Conservation (phyloP, 257 asterid genomes). For the Solanum phureja region DNA sequence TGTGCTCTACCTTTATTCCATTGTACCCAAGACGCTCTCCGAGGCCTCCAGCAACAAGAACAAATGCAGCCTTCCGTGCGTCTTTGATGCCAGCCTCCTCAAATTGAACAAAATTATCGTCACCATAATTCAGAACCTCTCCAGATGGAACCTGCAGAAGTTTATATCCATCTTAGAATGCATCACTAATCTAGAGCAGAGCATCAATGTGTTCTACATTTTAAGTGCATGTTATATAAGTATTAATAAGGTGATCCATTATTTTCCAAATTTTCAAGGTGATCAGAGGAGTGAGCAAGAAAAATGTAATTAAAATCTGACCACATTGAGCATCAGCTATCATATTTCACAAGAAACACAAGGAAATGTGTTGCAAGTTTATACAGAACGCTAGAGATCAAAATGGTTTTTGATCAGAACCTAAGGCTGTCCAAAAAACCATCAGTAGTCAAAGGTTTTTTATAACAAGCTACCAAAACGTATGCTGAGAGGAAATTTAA, state of each 20-base stretch:
- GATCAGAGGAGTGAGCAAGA: not conserved
- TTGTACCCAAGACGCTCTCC: slow-evolving; percentile 99
- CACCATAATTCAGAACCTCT: slow-evolving; percentile 69
- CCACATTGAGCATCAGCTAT: not conserved
- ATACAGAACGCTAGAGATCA: not conserved
- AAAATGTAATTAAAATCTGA: not conserved
- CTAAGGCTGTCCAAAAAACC: not conserved
- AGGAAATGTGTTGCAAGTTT: not conserved
- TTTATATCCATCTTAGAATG: not conserved
- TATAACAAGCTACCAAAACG: not conserved
- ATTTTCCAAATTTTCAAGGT: not conserved
- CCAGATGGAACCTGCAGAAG: slow-evolving; percentile 85
- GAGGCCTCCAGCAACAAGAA: slow-evolving; percentile 99
- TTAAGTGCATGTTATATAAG: not conserved
- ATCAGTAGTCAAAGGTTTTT: not conserved
- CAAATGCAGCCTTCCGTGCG: slow-evolving; percentile 85
- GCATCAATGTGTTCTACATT: not conserved
- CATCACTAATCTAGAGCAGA: not conserved
- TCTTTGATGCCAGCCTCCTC: slow-evolving; percentile 86
- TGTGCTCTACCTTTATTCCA: slow-evolving; percentile 69
- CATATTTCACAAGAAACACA: not conserved
- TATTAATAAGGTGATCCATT: not conserved
- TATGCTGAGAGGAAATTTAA: not conserved
- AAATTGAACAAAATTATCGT: slow-evolving; percentile 44
- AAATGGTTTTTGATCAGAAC: not conserved